Base-by-base conservation (phyloP, 2,329 filamentous ascomycete genomes). In the Talaromyces sp. region DNA sequence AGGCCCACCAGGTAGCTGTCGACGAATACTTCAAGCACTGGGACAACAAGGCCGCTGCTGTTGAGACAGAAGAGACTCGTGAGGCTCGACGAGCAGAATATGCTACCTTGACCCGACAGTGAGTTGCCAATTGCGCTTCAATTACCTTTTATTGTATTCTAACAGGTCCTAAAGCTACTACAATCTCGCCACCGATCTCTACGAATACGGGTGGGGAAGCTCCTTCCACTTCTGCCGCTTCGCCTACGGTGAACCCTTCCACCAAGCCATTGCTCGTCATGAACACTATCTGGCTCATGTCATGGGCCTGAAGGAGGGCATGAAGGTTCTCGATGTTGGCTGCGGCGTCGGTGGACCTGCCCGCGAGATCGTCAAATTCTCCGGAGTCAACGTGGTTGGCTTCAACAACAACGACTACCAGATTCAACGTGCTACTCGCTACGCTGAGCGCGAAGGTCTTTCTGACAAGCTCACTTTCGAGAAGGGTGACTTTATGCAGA, bases 371-470 rank as follows among this genome's bases (percentile, higher is more conserved):
- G 91, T 90, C 79, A 95, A 95, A 79, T 99, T 99, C 80, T 89
- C 91, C 11, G 93, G 90, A 63, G 89, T 86, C 68, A 91, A 97
- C 69, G 85, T 97, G 64, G 88, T 91, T 26, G 94, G 94, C 50
- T 80, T 97, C 74, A 99, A 97, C 86, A 97, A 97, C 86, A 97
- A 97, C 78, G 91, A 97, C 80, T 99, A 99, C 82, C 94, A 97
- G 80, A 96, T 97, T 66, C 86, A 97, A 74, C 90, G 94, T 66
- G 93, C 92, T n/a, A 92, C 87, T 14, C 81, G 83, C 58, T 96
- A 97, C 73, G 91, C 92, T 2, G 78, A 83, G 63, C 91, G 91
- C 77, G 91, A 96, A 78, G 88, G 88, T 56, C 81, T 97, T 57
- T 83, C 88, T 1, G 77, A 90, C 70, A 91, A 96, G 80, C 80